Evolutionary conservation across 176 grass and related monocot species (phyloP), one percentile per base, ranked within the genome.

Genomic region (Zizania latifolia): DNA sequence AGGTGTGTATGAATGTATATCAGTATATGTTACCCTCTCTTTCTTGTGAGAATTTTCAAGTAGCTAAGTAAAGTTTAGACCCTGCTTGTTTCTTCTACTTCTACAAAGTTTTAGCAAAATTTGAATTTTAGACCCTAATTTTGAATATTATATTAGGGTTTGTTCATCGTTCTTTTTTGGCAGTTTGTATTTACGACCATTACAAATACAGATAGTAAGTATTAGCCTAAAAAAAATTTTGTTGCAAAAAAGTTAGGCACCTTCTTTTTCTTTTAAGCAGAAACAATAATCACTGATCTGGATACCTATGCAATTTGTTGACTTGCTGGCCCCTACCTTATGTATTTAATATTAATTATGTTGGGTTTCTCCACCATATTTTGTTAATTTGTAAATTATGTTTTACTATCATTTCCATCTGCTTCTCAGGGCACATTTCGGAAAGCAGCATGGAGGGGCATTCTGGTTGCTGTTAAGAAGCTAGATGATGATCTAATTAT

Each of bases 361-460:
- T 27, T 31, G 24, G 38, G 10, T 86, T 63, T 34, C 46, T 71
- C 17, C 3, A 30, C 57, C 56, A 33, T 3, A 58, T 57, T 6
- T 1, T 29, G 21, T 62, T 68, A 10, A 3, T 60, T 23, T 60
- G 26, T 69, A 13, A 68, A 41, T 69, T n/a, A 1, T 62, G 22
- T 17, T 6, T 34, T 41, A 14, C n/a, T 82, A n/a, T 30, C 4
- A 26, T 83, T 80, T 82, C 43, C 17, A 89, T 75, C 80, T 43
- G 4, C 24, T 83, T 75, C 23, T 33, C 74, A 99, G 95, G 95
- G 95, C 48, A 99, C 95, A 59, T 99, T 90, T 82, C 73, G 74
- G 55, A 90, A 83, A 81, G 95, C 84, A 72, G 88, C 82, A 80
- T 99, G 95, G 95, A 93, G 91, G 60, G 95, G 95, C 43, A 94